Evolutionary conservation across 345 rosid species (phyloP).

Genomic region (Arabis hirsuta): DNA sequence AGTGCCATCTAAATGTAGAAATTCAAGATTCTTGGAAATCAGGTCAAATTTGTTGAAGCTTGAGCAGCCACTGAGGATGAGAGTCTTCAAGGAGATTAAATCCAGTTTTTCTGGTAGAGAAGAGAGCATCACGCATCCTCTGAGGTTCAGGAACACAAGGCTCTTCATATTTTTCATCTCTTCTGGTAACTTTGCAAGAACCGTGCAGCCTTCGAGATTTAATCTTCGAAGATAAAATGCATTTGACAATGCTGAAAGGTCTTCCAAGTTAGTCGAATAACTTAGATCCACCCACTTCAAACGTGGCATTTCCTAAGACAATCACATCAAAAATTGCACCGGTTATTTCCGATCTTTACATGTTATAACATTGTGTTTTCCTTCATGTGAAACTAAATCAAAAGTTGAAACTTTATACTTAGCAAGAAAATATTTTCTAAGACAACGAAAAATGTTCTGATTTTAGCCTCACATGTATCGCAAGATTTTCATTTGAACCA

Average conservation of each 20-base stretch:
- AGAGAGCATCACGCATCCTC: slow-evolving; percentile 24
- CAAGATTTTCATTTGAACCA: not conserved
- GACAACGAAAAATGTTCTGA: not conserved
- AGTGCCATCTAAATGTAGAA: slow-evolving; percentile 24
- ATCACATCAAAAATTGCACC: not conserved
- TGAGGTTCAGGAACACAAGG: slow-evolving; percentile 22
- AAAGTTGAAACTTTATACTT: not conserved
- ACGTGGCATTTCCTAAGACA: slow-evolving; percentile 18
- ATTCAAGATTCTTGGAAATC: slow-evolving; percentile 5
- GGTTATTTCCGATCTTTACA: not conserved
- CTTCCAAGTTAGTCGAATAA: not conserved
- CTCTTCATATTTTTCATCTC: slow-evolving; percentile 23
- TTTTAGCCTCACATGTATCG: too few species aligned
- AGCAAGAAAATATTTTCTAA: too few species aligned
- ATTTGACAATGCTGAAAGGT: slow-evolving; percentile 32
- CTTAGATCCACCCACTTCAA: slow-evolving; percentile 38
- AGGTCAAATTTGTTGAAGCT: slow-evolving; percentile 16
- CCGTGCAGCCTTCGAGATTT: slow-evolving; percentile 33
- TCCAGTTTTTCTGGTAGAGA: not conserved
- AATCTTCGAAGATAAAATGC: slow-evolving; percentile 24
- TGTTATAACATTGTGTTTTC: not conserved
- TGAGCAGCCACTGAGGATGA: slow-evolving; percentile 36
- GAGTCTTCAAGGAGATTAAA: slow-evolving; percentile 8
- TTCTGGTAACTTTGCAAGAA: not conserved
- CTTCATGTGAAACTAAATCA: not conserved